Evolutionary conservation across 2,329 filamentous ascomycete genomes (phyloP).

Genomic region (Xylariaceae sp.): DNA sequence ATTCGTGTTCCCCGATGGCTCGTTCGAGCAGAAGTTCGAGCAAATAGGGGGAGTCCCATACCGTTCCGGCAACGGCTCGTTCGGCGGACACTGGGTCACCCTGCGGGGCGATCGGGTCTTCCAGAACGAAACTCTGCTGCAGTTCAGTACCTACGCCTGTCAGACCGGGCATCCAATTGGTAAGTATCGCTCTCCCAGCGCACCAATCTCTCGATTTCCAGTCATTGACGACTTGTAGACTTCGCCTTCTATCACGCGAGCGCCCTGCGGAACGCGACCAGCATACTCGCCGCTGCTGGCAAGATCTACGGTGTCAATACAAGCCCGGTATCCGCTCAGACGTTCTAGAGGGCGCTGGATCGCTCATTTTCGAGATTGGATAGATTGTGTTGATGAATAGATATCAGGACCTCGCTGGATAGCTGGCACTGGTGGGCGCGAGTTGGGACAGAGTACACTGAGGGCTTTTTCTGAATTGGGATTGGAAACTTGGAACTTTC

Average conservation of each 20-base stretch:
- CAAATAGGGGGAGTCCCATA: conserved; percentile 13
- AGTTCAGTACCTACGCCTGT: conserved; percentile 13
- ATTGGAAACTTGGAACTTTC: no score
- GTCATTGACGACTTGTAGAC: conserved; percentile 5
- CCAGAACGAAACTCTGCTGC: conserved; percentile 14
- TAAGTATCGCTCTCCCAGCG: not conserved
- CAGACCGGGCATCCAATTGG: conserved; percentile 16
- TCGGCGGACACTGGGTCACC: conserved; percentile 14
- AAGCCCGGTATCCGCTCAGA: conserved; percentile 7
- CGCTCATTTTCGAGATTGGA: not conserved
- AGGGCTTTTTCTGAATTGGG: not conserved
- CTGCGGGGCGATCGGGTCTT: conserved; percentile 15
- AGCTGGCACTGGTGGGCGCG: not conserved
- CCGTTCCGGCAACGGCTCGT: conserved; percentile 13
- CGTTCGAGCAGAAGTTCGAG: conserved; percentile 18
- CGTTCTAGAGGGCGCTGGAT: not conserved
- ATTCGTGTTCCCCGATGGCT: conserved; percentile 12
- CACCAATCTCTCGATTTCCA: no score
- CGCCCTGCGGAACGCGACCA: conserved; percentile 11
- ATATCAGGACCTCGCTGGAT: not conserved
- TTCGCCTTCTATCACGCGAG: conserved; percentile 3
- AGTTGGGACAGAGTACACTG: not conserved
- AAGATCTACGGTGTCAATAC: conserved; percentile 3
- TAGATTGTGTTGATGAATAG: not conserved
- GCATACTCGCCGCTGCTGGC: conserved; percentile 3